These are phyloP conservation scores for Mycena citricolor DNA, from an alignment of 1,284 basidiomycete genomes.

Conservation along the genomic window DNA sequence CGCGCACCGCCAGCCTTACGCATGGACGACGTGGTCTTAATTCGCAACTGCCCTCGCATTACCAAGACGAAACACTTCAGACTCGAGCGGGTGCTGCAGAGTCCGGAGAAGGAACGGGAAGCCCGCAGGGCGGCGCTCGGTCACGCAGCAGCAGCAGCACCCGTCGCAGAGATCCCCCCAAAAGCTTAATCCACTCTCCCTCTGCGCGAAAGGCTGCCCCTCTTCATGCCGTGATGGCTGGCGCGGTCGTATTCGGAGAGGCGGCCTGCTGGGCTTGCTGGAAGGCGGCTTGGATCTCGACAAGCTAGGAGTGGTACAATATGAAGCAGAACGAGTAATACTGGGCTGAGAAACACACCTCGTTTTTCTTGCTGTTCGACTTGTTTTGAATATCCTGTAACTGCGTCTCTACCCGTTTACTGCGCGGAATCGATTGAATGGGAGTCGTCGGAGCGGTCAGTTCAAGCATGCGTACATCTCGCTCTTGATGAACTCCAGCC, in stretches of 20 bases:
- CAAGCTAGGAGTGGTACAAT: constrained; percentile 52
- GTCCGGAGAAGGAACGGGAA: constrained; percentile 54
- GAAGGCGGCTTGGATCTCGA: constrained; percentile 61
- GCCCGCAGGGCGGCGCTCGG: not conserved
- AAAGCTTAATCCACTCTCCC: constrained; percentile 7
- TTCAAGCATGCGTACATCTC: constrained; percentile 77
- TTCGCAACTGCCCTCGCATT: constrained; percentile 76
- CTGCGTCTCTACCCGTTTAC: constrained; percentile 79
- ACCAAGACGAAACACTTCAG: constrained; percentile 75
- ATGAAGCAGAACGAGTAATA: constrained; percentile 8
- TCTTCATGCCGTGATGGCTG: constrained; percentile 10
- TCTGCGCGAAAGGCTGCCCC: constrained; percentile 7
- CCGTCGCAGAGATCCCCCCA: not conserved
- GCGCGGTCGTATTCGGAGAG: constrained; percentile 19
- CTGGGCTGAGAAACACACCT: constrained; percentile 69
- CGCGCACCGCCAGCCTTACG: constrained; percentile 48
- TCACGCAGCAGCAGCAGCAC: constrained; percentile 11
- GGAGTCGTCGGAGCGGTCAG: constrained; percentile 4
- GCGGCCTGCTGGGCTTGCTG: constrained; percentile 40
- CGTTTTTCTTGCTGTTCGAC: constrained; percentile 75
- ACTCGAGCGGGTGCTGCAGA: constrained; percentile 63
- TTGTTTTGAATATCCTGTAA: constrained; percentile 75
- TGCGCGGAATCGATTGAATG: constrained; percentile 32
- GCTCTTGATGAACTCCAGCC: constrained; percentile 85
- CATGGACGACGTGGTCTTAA: constrained; percentile 66